Evolutionary conservation across 2,329 filamentous ascomycete species (phyloP).

Genomic region (Diaporthe sp.): DNA sequence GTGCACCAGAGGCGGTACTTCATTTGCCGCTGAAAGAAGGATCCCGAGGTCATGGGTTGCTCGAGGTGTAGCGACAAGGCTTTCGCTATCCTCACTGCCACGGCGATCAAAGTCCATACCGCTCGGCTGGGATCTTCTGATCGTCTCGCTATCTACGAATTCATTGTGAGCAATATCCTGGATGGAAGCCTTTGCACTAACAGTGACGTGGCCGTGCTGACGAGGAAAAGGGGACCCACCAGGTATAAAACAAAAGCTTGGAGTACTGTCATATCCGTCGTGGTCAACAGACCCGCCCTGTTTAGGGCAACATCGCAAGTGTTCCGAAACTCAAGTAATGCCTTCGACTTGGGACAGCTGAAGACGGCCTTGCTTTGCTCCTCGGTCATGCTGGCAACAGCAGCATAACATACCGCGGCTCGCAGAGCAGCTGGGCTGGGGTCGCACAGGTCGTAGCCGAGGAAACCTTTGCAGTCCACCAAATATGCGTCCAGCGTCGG

Average conservation of each 20-base stretch:
- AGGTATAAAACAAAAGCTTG: slow-evolving; percentile 52
- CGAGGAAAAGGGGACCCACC: slow-evolving; percentile 31
- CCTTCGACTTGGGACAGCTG: slow-evolving; percentile 35
- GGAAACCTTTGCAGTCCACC: slow-evolving; percentile 44
- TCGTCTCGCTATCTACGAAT: slow-evolving; percentile 40
- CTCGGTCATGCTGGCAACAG: slow-evolving; percentile 47
- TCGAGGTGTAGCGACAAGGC: slow-evolving; percentile 45
- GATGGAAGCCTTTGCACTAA: background rate
- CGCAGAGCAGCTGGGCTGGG: slow-evolving; percentile 41
- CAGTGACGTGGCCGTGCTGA: background rate
- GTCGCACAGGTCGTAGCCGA: slow-evolving; percentile 45
- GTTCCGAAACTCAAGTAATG: slow-evolving; percentile 40
- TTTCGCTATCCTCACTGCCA: slow-evolving; percentile 49
- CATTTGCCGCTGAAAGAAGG: slow-evolving; percentile 46
- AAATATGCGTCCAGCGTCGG: slow-evolving; percentile 45
- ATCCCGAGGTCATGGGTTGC: slow-evolving; percentile 19
- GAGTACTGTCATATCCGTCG: slow-evolving; percentile 47
- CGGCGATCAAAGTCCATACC: slow-evolving; percentile 49
- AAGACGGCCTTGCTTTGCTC: slow-evolving; percentile 44
- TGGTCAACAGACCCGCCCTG: slow-evolving; percentile 45
- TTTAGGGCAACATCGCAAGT: slow-evolving; percentile 46
- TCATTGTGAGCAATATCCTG: background rate
- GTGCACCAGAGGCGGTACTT: slow-evolving; percentile 45
- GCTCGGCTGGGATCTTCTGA: slow-evolving; percentile 47
- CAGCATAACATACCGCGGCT: slow-evolving; percentile 46